Percentiles rank a stretch among this genome's conserved stretches.
These are phyloP conservation scores for Salvia rosmarinus DNA, from an alignment of 257 asterid species.

Conservation along the genomic window DNA sequence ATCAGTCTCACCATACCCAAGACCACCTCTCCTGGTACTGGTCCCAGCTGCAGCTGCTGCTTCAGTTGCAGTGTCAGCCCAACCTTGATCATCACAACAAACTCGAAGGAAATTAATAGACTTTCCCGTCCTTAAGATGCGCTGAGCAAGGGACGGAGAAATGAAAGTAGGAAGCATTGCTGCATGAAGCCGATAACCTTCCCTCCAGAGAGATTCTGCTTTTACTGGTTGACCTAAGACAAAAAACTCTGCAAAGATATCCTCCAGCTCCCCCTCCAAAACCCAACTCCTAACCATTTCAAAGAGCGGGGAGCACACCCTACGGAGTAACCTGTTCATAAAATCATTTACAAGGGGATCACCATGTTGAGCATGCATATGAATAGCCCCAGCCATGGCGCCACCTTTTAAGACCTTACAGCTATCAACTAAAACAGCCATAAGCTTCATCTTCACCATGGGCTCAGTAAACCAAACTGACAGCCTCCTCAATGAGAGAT, in stretches of 20 bases:
- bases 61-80: conserved; percentile 94
- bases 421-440: conserved; percentile 96
- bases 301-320: conserved; percentile 96
- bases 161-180: conserved; percentile 96
- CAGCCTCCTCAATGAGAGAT: conserved; percentile 84
- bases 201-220: conserved; percentile 99
- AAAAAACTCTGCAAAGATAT: conserved; percentile 85
- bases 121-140: conserved; percentile 92
- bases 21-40: conserved; percentile 84
- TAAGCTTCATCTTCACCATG: conserved; percentile 92
- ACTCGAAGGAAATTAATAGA: conserved; percentile 95
- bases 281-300: conserved; percentile 99
- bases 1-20: conserved; percentile 95
- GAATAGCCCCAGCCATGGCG: conserved; percentile 99
- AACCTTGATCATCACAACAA: conserved; percentile 95
- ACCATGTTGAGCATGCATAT: conserved; percentile 96
- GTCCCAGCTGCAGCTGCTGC: conserved; percentile 97
- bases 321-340: conserved; percentile 83
- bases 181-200: conserved; percentile 84
- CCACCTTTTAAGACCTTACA: conserved; percentile 96
- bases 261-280: conserved; percentile 98
- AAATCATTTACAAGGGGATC: conserved; percentile 94
- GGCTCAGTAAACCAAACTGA: conserved; percentile 98
- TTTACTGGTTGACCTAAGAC: conserved; percentile 89
- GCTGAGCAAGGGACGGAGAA: conserved; percentile 89